A percentile compares a stretch with the other conserved stretches of the same genome.
phyloP scores from a whole-genome alignment of 2,329 filamentous ascomycete species.

The Trichoderma sp. region DNA sequence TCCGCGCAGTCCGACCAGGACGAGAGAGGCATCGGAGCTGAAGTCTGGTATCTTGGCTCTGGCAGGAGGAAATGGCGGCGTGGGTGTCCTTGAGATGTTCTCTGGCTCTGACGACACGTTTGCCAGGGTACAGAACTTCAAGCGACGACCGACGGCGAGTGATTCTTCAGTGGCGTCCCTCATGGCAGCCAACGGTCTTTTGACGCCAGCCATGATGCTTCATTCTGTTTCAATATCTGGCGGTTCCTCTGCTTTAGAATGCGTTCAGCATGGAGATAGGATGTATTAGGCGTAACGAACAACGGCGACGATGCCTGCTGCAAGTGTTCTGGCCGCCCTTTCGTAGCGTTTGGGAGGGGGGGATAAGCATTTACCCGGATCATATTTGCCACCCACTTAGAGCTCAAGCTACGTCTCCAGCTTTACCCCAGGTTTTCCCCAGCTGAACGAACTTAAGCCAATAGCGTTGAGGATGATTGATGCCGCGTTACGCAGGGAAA shows the following conservation, averaged over 20 bases:
- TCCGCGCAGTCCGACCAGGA: slow-evolving; percentile 12
- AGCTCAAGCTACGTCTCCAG: neutral
- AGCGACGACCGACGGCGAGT: neutral
- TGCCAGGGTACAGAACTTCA: neutral
- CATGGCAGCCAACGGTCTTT: slow-evolving; percentile 17
- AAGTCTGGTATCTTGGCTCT: slow-evolving; percentile 13
- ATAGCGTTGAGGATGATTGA: neutral
- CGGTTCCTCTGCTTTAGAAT: neutral
- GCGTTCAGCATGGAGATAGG: too few relatives aligned
- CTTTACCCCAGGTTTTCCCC: slow-evolving; percentile 23
- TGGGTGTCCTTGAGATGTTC: slow-evolving; percentile 15
- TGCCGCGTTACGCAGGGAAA: neutral
- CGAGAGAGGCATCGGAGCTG: slow-evolving; percentile 16
- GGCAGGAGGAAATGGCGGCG: neutral
- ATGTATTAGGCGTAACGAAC: too few relatives aligned
- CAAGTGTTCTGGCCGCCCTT: too few relatives aligned
- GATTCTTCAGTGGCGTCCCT: slow-evolving; percentile 6
- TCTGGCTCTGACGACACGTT: slow-evolving; percentile 3
- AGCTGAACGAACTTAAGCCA: neutral
- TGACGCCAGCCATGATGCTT: slow-evolving; percentile 23
- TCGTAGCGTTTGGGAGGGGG: neutral
- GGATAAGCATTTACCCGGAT: slow-evolving; percentile 24
- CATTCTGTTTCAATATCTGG: neutral
- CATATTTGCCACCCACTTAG: neutral
- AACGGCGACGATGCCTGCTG: too few relatives aligned